Evolutionary conservation across 2,329 filamentous ascomycete genomes (phyloP).

Genomic region (Exophiala sideris): DNA sequence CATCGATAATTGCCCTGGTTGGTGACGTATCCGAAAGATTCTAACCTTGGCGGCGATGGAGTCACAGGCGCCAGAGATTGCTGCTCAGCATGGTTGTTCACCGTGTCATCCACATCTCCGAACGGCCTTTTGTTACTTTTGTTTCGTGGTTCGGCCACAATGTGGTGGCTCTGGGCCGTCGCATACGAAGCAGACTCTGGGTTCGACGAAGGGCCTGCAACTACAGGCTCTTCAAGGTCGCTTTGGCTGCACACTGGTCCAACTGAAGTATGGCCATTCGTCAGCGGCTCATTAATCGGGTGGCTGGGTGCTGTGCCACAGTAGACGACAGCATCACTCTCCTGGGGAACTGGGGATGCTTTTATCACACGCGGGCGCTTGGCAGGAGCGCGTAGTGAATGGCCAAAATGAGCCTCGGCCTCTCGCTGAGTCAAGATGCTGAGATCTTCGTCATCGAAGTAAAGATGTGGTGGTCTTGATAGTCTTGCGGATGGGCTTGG

Average conservation of each 20-base stretch:
- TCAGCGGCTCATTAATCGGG: too few species aligned
- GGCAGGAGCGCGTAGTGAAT: conserved; percentile 10
- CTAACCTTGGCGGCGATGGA: neutral
- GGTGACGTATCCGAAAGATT: conserved; percentile 18
- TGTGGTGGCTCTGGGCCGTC: neutral
- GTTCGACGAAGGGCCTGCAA: neutral
- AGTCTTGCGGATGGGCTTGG: neutral
- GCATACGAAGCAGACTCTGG: neutral
- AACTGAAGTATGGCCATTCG: neutral
- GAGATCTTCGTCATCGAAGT: conserved; percentile 21
- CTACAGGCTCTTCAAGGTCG: neutral
- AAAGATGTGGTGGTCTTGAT: conserved; percentile 8
- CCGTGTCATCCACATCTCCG: conserved; percentile 2
- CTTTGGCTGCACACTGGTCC: neutral
- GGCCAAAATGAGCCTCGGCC: conserved; percentile 9
- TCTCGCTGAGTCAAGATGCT: conserved; percentile 18
- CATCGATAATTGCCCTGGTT: conserved; percentile 17
- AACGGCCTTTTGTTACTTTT: conserved; percentile 6
- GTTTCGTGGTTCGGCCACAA: neutral
- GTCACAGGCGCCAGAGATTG: neutral
- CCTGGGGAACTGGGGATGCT: neutral
- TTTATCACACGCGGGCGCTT: conserved; percentile 13
- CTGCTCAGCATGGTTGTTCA: neutral
- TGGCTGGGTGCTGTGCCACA: neutral
- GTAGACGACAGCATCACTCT: neutral